These are phyloP conservation scores for Yamadazyma diddensiae DNA, from an alignment of 1,139 yeast genomes.

Conservation along the genomic window DNA sequence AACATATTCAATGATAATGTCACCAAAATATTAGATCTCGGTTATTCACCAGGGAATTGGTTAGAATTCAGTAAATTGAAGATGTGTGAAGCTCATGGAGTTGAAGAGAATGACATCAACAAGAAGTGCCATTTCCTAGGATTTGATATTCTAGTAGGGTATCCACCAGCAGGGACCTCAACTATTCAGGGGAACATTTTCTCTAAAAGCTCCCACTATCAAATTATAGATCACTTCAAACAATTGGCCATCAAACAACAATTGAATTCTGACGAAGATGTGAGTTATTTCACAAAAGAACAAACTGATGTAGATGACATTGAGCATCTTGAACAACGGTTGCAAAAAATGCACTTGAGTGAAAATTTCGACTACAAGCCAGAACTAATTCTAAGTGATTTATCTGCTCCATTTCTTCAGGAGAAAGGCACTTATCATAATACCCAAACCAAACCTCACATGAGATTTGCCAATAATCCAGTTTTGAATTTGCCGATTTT, in stretches of 20 bases:
- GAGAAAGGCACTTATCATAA: constrained; percentile 62
- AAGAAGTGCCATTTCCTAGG: constrained; percentile 73
- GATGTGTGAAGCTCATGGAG: constrained; percentile 25
- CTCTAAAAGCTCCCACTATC: constrained; percentile 61
- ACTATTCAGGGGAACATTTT: constrained; percentile 85
- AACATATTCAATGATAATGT: constrained; percentile 25
- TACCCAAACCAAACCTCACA: constrained; percentile 74
- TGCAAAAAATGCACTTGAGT: constrained; percentile 5
- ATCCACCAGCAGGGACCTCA: constrained; percentile 78
- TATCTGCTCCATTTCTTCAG: constrained; percentile 75
- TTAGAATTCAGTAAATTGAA: constrained; percentile 61
- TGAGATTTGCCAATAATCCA: constrained; percentile 25
- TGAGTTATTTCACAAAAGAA: constrained; percentile 28
- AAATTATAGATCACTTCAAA: constrained; percentile 54
- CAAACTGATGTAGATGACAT: constrained; percentile 24
- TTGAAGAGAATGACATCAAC: constrained; percentile 47
- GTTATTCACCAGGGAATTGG: constrained; percentile 98
- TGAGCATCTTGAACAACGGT: constrained; percentile 12
- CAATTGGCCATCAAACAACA: constrained; percentile 29
- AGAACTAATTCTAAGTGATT: constrained; percentile 78
- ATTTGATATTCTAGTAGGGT: constrained; percentile 73
- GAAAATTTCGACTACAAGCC: constrained; percentile 23
- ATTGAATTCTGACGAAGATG: constrained; percentile 5
- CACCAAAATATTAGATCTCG: constrained; percentile 43
- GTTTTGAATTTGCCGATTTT: constrained; percentile 25